Conservation (phyloP, 192 early-diverging fungal genomes). For the Funneliformis geosporum region DNA sequence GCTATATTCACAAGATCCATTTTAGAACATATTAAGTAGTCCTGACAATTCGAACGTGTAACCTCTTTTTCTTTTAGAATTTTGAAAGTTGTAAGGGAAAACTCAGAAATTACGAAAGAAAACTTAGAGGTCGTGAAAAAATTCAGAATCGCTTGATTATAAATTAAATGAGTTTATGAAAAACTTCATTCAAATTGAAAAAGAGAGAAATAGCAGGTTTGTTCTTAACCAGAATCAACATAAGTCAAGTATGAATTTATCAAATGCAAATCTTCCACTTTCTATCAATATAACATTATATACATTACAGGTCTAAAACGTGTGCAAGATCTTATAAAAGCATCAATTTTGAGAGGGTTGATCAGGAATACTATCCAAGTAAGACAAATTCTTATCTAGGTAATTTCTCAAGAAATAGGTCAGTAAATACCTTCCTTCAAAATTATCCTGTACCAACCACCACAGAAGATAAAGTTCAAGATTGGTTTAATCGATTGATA, state of each 20-base stretch:
- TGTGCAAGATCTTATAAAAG: neutral
- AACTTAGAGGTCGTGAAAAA: neutral
- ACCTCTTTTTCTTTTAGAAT: no score
- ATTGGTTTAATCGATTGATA: neutral
- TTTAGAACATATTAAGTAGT: no score
- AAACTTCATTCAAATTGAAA: no score
- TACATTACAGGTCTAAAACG: neutral
- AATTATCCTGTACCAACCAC: neutral
- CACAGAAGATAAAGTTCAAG: conserved; percentile 13
- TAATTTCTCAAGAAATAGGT: neutral
- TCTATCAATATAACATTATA: neutral
- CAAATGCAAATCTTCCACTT: conserved; percentile 12
- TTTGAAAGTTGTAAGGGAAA: neutral
- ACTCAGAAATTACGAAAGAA: conserved; percentile 1
- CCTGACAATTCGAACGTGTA: no score
- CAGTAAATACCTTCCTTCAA: neutral
- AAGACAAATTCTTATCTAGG: neutral
- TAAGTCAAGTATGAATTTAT: conserved; percentile 12
- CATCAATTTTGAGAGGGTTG: neutral
- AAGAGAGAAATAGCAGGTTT: no score
- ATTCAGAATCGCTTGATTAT: no score
- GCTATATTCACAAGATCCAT: no score
- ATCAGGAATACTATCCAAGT: conserved; percentile 1
- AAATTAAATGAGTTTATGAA: no score
- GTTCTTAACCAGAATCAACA: neutral